These are phyloP conservation scores for Fusarium verrucosum DNA, from an alignment of 2,329 filamentous ascomycete species.

Conservation along the genomic window DNA sequence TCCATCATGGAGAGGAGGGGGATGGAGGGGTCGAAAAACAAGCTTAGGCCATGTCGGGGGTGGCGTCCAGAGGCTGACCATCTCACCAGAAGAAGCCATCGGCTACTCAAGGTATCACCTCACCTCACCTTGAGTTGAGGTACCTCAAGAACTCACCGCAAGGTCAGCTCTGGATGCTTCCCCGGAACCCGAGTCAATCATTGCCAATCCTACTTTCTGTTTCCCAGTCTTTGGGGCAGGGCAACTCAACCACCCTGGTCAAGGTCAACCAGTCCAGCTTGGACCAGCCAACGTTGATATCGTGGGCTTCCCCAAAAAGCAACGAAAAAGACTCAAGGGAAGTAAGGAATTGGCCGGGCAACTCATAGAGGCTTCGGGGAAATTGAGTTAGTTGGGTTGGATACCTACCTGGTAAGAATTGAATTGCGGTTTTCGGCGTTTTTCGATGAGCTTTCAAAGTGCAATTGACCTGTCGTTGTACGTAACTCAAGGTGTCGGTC, in stretches of 20 bases:
- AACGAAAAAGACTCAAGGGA: neutral
- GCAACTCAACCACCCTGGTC: conserved; percentile 6
- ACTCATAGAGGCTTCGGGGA: conserved; percentile 10
- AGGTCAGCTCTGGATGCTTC: conserved; percentile 22
- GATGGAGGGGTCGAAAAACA: conserved; percentile 28
- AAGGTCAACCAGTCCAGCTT: conserved; percentile 5
- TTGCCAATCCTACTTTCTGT: conserved; percentile 25
- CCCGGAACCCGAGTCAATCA: conserved; percentile 35
- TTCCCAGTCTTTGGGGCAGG: conserved; percentile 7
- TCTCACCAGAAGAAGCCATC: conserved; percentile 33
- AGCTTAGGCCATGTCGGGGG: conserved; percentile 35
- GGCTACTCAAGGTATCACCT: conserved; percentile 6
- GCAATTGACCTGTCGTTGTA: conserved; percentile 36
- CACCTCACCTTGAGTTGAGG: conserved; percentile 25
- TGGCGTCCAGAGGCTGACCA: conserved; percentile 40
- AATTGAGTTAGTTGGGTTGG: conserved; percentile 5
- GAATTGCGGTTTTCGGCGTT: conserved; percentile 40
- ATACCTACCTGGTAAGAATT: conserved; percentile 7
- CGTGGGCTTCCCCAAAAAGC: conserved; percentile 12
- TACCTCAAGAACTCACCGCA: conserved; percentile 29
- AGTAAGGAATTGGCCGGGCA: conserved; percentile 17
- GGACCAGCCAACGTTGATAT: conserved; percentile 18
- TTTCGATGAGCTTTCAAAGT: conserved; percentile 14
- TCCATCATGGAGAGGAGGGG: conserved; percentile 23
- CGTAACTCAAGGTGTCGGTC: conserved; percentile 32